Percentiles rank a stretch among this genome's conserved stretches.
These are phyloP conservation scores for Tubosaeta sp. DNA, from an alignment of 768 basidiomycete genomes.

Conservation along the genomic window DNA sequence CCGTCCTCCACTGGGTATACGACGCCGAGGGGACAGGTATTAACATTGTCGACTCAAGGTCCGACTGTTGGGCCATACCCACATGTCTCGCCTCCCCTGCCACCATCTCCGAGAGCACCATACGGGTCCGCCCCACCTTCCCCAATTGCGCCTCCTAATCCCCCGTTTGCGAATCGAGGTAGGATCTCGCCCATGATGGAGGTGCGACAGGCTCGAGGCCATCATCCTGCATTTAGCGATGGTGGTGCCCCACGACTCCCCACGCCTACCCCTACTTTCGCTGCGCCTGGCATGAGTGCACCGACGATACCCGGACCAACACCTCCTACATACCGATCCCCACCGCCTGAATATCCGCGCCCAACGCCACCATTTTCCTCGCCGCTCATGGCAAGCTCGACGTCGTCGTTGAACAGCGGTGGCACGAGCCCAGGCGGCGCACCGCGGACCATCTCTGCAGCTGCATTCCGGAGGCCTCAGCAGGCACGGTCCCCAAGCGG, in stretches of 20 bases:
- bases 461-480: constrained; percentile 60
- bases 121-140: constrained; percentile 21
- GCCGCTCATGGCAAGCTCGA: constrained; percentile 28
- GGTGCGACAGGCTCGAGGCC: neutral
- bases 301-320: constrained; percentile 1
- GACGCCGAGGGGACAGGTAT: constrained; percentile 13
- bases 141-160: constrained; percentile 34
- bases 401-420: constrained; percentile 28
- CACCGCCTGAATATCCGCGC: constrained; percentile 46
- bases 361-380: constrained; percentile 33
- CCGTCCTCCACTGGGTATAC: constrained; percentile 13
- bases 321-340: constrained; percentile 16
- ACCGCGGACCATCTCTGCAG: constrained; percentile 66
- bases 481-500: constrained; percentile 32
- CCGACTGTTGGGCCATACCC: neutral
- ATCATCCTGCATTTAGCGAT: constrained; percentile 4
- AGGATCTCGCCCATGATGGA: constrained; percentile 8
- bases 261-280: neutral
- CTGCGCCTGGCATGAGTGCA: neutral
- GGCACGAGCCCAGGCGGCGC: constrained; percentile 26
- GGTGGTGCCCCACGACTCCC: constrained; percentile 7
- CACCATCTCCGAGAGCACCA: constrained; percentile 8
- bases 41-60: neutral
- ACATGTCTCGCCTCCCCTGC: neutral
- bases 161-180: constrained; percentile 36